These are phyloP conservation scores for Quercus variabilis DNA, from an alignment of 306 rosid species.

Conservation along the genomic window DNA sequence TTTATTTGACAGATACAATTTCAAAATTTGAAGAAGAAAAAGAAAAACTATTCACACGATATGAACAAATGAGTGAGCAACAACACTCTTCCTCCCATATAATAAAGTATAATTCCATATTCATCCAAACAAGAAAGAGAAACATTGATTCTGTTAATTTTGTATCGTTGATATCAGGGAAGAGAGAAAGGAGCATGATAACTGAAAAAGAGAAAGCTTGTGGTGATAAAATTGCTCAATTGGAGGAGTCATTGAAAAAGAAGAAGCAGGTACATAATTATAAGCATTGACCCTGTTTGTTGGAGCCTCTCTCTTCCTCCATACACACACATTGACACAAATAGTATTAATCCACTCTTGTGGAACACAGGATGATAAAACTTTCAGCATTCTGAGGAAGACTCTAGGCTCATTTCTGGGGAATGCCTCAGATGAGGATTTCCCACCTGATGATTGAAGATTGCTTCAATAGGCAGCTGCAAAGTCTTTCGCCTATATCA, in stretches of 20 bases:
- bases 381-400: constrained; percentile 85
- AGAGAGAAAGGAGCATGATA: constrained; percentile 65
- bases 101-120: background rate
- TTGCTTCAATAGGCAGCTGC: background rate
- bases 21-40: constrained; percentile 91
- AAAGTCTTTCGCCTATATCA: background rate
- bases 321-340: background rate
- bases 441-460: constrained; percentile 76
- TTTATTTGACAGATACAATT: constrained; percentile 52
- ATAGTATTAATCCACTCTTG: constrained; percentile 15
- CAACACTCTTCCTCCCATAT: background rate
- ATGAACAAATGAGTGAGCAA: constrained; percentile 87
- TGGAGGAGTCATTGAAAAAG: constrained; percentile 81
- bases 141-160: background rate
- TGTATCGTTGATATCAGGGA: constrained; percentile 52
- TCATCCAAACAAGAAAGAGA: background rate
- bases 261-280: constrained; percentile 63
- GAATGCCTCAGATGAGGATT: constrained; percentile 73
- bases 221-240: constrained; percentile 59
- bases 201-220: constrained; percentile 76
- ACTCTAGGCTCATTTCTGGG: constrained; percentile 84
- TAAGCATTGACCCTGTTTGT: constrained; percentile 1
- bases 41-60: constrained; percentile 65
- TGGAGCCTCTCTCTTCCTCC: background rate
- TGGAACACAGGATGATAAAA: constrained; percentile 66